Evolutionary conservation across 305 asterid species (phyloP).

Genomic region (Solanum aculeatissimum): DNA sequence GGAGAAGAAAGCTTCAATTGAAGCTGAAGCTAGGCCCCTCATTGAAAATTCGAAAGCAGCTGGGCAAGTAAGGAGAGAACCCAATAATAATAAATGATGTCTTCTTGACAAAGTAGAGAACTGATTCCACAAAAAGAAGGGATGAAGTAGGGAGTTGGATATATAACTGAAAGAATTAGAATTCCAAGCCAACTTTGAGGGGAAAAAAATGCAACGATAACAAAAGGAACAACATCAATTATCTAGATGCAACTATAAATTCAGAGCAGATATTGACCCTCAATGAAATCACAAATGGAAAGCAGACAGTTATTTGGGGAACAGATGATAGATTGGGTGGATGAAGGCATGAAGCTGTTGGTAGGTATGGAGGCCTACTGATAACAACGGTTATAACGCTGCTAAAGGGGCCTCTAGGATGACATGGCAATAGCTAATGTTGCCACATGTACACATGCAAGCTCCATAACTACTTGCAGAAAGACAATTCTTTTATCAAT

Average conservation of each 20-base stretch:
- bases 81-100: not conserved
- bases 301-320: not conserved
- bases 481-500: not conserved
- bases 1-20: not conserved
- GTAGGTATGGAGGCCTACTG: not conserved
- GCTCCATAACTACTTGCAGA: not conserved
- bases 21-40: not conserved
- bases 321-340: not conserved
- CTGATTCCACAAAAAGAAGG: not conserved
- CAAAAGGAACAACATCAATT: not conserved
- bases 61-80: not conserved
- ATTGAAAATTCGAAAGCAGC: not conserved
- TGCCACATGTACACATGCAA: not conserved
- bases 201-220: not conserved
- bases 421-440: not conserved
- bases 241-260: not conserved
- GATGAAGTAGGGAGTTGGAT: not conserved
- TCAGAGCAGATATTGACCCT: not conserved
- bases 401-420: not conserved
- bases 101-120: not conserved
- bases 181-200: not conserved
- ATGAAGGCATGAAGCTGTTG: not conserved
- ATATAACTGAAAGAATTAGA: not conserved
- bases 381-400: not conserved
- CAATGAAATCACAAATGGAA: not conserved